Percentiles rank a stretch among this genome's conserved stretches.
phyloP scores from a whole-genome alignment of 768 basidiomycete species.

The Sistotremastrum suecicum region DNA sequence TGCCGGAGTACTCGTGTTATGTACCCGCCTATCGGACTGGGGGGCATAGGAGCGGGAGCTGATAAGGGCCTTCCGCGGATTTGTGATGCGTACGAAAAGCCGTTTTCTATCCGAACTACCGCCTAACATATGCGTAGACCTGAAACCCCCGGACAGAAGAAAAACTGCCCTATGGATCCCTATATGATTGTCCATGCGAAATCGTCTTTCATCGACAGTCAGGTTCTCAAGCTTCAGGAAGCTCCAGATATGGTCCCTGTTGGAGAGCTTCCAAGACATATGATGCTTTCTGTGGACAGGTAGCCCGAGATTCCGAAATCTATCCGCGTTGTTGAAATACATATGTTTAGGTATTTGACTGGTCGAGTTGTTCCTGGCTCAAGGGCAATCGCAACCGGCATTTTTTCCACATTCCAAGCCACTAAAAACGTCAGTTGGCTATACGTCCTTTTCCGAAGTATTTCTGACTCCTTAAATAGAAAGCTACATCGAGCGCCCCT shows the following conservation, averaged over 20 bases:
- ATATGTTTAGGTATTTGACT: slow-evolving; percentile 46
- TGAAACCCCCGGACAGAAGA: slow-evolving; percentile 67
- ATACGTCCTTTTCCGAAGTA: background rate
- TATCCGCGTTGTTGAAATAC: background rate
- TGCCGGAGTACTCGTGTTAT: slow-evolving; percentile 73
- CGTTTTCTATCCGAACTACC: background rate
- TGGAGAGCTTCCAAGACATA: slow-evolving; percentile 92
- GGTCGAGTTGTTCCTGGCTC: slow-evolving; percentile 93
- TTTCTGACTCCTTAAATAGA: slow-evolving; percentile 24
- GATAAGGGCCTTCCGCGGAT: slow-evolving; percentile 75
- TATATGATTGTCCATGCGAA: slow-evolving; percentile 92
- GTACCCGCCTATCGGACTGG: slow-evolving; percentile 63
- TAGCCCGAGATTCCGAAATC: slow-evolving; percentile 6
- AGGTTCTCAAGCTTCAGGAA: slow-evolving; percentile 93
- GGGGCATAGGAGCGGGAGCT: slow-evolving; percentile 76
- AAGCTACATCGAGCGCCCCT: slow-evolving; percentile 59
- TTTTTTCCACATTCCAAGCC: slow-evolving; percentile 92
- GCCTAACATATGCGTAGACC: slow-evolving; percentile 17
- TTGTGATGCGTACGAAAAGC: slow-evolving; percentile 51
- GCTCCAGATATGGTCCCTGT: slow-evolving; percentile 99
- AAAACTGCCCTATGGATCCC: slow-evolving; percentile 92
- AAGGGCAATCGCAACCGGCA: slow-evolving; percentile 88
- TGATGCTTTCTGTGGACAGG: slow-evolving; percentile 83
- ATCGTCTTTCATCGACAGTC: slow-evolving; percentile 90
- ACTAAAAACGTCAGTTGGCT: slow-evolving; percentile 53